A percentile compares a stretch with the other conserved stretches of the same genome.
These are phyloP conservation scores for Plectranthus barbatus DNA, from an alignment of 257 asterid genomes.

Conservation along the genomic window DNA sequence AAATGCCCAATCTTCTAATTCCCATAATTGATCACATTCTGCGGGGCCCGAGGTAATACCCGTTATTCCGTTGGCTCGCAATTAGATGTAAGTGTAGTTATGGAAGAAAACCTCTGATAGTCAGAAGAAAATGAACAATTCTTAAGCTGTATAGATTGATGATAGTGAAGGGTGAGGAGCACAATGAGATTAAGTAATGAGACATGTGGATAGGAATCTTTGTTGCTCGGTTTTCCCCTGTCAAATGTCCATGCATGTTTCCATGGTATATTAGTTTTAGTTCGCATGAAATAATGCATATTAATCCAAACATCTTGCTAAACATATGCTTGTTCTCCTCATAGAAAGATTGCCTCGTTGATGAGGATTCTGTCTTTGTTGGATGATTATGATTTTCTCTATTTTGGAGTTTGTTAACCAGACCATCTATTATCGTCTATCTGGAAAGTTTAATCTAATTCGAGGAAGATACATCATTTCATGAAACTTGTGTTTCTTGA, in stretches of 20 bases:
- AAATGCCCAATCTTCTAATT: too few species aligned
- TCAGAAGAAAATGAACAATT: background rate
- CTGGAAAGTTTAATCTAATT: background rate
- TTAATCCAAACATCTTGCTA: background rate
- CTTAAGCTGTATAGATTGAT: background rate
- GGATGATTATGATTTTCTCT: background rate
- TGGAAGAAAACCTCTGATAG: background rate
- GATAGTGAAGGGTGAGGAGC: background rate
- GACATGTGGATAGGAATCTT: conserved; percentile 1
- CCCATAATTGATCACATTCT: too few species aligned
- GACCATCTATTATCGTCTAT: background rate
- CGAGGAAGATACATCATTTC: background rate
- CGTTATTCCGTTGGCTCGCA: too few species aligned
- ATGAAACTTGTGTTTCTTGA: background rate
- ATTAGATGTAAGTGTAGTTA: background rate
- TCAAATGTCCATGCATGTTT: background rate
- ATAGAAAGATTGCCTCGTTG: background rate
- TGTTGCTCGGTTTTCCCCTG: background rate
- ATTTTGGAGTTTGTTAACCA: background rate
- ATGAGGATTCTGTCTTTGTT: background rate
- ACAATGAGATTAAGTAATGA: background rate
- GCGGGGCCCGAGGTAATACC: too few species aligned
- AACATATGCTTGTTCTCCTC: background rate
- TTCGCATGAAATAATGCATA: background rate
- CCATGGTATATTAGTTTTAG: background rate